Percentiles rank a stretch among this genome's conserved stretches.
These are phyloP conservation scores for Penicillium sp. DNA, from an alignment of 2,329 filamentous ascomycete species.

Conservation along the genomic window DNA sequence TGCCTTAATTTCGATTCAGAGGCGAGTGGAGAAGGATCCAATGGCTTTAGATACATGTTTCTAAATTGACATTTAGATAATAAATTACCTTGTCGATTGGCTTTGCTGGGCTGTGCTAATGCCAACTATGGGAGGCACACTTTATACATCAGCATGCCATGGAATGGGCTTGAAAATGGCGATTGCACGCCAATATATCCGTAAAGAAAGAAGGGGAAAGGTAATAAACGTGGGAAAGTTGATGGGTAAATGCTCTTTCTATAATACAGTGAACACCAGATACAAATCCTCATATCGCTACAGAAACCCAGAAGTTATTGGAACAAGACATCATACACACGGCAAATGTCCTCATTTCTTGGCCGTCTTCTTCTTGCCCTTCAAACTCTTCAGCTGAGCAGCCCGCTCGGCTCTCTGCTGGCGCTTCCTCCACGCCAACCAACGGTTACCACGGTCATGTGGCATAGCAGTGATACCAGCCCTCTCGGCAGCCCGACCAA, in stretches of 20 bases:
- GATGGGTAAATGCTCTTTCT: slow-evolving; percentile 20
- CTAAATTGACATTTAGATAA: background rate
- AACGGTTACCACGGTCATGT: slow-evolving; percentile 53
- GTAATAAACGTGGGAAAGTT: background rate
- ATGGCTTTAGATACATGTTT: background rate
- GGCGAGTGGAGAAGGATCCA: background rate
- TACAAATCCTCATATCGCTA: slow-evolving; percentile 22
- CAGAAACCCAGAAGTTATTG: slow-evolving; percentile 17
- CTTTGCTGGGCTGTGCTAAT: background rate
- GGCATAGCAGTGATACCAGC: slow-evolving; percentile 49
- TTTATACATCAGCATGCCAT: background rate
- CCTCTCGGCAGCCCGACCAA: slow-evolving; percentile 55
- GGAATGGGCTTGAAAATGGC: background rate
- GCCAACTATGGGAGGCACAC: background rate
- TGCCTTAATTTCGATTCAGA: background rate
- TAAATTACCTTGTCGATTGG: background rate
- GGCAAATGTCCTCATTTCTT: slow-evolving; percentile 27
- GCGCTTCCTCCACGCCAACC: slow-evolving; percentile 57
- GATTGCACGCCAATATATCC: background rate
- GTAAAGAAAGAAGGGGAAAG: background rate
- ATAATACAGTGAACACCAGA: slow-evolving; percentile 30
- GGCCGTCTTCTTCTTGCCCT: slow-evolving; percentile 38
- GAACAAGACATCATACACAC: slow-evolving; percentile 18
- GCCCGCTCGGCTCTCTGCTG: slow-evolving; percentile 43
- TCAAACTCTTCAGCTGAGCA: slow-evolving; percentile 48